Conservation (phyloP, 169 alveolate species). For the Cryptosporidium ryanae region DNA sequence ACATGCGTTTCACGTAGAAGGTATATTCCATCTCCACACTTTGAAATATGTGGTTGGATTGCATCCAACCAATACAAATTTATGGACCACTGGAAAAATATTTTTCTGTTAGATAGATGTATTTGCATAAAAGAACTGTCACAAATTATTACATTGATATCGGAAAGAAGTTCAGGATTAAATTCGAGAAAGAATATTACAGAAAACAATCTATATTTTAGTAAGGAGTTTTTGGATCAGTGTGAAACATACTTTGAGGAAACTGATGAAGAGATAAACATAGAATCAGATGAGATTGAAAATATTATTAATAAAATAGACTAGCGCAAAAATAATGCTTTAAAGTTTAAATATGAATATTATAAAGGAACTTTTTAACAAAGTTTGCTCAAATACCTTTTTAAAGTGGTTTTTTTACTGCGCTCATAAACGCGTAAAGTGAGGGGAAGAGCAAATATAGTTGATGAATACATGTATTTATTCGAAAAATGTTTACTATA, state of each 20-base stretch:
- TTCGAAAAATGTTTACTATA: too few species aligned
- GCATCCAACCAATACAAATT: constrained; percentile 56
- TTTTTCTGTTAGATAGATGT: constrained; percentile 49
- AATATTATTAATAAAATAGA: background rate
- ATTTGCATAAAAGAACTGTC: constrained; percentile 51
- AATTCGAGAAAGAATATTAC: constrained; percentile 13
- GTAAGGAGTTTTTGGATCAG: background rate
- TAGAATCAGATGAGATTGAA: background rate
- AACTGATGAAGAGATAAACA: constrained; percentile 7
- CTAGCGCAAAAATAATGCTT: background rate
- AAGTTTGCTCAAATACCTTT: too few species aligned
- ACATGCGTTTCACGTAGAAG: constrained; percentile 69
- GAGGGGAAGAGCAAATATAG: too few species aligned
- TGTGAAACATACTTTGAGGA: constrained; percentile 17
- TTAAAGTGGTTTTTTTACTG: too few species aligned
- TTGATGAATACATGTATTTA: too few species aligned
- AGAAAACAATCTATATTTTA: background rate
- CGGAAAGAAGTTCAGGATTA: constrained; percentile 70
- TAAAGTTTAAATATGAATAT: too few species aligned
- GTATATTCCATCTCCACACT: constrained; percentile 66
- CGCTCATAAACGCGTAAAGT: too few species aligned
- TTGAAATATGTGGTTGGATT: constrained; percentile 67
- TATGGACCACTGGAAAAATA: constrained; percentile 42
- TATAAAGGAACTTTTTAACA: too few species aligned
- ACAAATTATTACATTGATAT: constrained; percentile 37